Conservation (phyloP, 2,329 filamentous ascomycete genomes). For the Claviceps fusiformis region DNA sequence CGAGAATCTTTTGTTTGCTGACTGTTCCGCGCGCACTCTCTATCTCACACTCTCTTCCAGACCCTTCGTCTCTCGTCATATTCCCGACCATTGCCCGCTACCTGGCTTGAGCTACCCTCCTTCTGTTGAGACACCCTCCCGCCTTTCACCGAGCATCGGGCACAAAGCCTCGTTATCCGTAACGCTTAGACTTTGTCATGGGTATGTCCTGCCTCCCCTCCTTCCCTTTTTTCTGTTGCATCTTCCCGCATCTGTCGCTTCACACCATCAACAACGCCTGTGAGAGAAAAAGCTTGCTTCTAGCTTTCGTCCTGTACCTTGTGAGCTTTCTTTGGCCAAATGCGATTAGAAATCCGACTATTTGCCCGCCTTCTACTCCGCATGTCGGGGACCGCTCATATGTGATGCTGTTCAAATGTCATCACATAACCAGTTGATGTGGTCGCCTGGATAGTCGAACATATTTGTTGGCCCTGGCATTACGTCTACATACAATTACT, state of each 20-base stretch:
- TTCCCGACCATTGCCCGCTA: slow-evolving; percentile 12
- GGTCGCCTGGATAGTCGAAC: not conserved
- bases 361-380: not conserved
- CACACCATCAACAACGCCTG: not conserved
- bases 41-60: slow-evolving; percentile 9
- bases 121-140: slow-evolving; percentile 15
- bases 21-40: slow-evolving; percentile 18
- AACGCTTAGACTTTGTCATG: slow-evolving; percentile 12
- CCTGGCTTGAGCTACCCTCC: slow-evolving; percentile 11
- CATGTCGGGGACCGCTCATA: not conserved
- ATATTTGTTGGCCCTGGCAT: not conserved
- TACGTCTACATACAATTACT: not conserved
- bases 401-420: not conserved
- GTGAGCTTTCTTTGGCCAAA: not conserved
- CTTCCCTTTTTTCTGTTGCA: slow-evolving; percentile 6
- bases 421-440: slow-evolving; percentile 1
- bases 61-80: slow-evolving; percentile 10
- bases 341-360: not conserved
- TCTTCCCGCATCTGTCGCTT: slow-evolving; percentile 1
- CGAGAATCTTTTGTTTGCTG: slow-evolving; percentile 18
- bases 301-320: not conserved
- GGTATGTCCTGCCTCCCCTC: slow-evolving; percentile 8
- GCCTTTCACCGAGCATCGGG: slow-evolving; percentile 9
- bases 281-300: not conserved
- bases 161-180: slow-evolving; percentile 10